These are phyloP conservation scores for Fusarium musae DNA, from an alignment of 2,329 filamentous ascomycete genomes.

Conservation along the genomic window DNA sequence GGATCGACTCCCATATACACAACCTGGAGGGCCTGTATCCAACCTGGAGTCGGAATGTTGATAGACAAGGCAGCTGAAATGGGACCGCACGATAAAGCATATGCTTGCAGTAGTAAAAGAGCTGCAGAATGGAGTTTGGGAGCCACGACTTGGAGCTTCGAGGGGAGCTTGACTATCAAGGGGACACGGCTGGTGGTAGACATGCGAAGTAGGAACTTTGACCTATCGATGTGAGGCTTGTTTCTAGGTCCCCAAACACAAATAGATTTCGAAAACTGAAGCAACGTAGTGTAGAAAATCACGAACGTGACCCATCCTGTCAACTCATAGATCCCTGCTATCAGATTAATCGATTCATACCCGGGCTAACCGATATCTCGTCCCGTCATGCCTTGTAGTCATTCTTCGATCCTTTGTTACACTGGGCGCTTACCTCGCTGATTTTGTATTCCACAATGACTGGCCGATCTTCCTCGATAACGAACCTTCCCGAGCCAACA, in stretches of 20 bases:
- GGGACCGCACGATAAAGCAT: slow-evolving; percentile 24
- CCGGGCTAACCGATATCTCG: neutral
- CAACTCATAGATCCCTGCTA: neutral
- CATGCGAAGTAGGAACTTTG: slow-evolving; percentile 15
- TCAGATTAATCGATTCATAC: neutral
- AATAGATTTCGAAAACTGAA: slow-evolving; percentile 38
- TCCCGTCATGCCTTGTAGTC: slow-evolving; percentile 2
- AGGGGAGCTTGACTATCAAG: slow-evolving; percentile 27
- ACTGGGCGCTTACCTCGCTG: slow-evolving; percentile 51
- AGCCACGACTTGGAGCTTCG: slow-evolving; percentile 24
- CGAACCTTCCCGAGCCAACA: slow-evolving; percentile 55
- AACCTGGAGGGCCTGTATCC: slow-evolving; percentile 33
- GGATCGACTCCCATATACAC: slow-evolving; percentile 34
- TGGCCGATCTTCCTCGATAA: slow-evolving; percentile 49
- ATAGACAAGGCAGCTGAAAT: slow-evolving; percentile 8
- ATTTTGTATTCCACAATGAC: slow-evolving; percentile 57
- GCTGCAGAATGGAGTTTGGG: slow-evolving; percentile 41
- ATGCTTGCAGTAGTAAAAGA: slow-evolving; percentile 34
- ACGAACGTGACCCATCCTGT: neutral
- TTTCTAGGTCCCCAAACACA: slow-evolving; percentile 27
- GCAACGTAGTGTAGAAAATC: slow-evolving; percentile 1
- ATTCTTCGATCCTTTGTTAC: slow-evolving; percentile 17
- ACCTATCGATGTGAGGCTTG: slow-evolving; percentile 31
- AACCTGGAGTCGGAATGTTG: slow-evolving; percentile 13
- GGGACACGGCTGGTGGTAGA: slow-evolving; percentile 14